Evolutionary conservation across 306 rosid species (phyloP), one percentile per base, ranked within the genome.

Genomic region (Rosa persica): DNA sequence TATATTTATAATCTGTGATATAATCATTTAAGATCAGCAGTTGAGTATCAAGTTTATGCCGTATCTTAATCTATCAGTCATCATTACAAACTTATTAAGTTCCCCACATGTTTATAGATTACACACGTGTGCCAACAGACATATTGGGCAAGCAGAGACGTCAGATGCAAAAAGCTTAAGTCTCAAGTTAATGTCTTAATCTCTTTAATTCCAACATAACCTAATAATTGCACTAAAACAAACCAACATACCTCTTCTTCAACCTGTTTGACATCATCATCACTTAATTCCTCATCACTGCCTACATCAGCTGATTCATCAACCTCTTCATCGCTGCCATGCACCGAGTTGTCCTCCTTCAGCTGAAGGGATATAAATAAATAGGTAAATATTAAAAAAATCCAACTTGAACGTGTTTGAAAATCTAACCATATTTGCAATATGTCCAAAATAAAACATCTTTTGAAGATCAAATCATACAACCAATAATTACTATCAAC

Each of bases 251-350:
- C 98, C 97, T 95, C 98, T 42, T 95, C 98, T 51, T 81, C 85
- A 46, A 52, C 83, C 34, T 54, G 82, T 70, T 84, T 83, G 82
- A 87, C 83, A 72, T 23, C 84, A 13, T 87, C 93, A 79, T 95
- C 97, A 74, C 93, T 92, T 25, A 85, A 64, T 82, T 95, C 98
- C 47, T 95, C 98, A 49, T 94, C 98, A 51, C 97, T 94, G 58
- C 91, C 95, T 16, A 54, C 82, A 68, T 94, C 93, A 3, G 76
- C 89, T 47, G 88, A 93, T 73, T 95, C 97, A 52, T 92, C 98
- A 67, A 82, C 85, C 85, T 95, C 98, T 83, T 95, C 98, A 79
- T 95, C 98, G 30, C 98, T 95, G 20, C 98, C 98, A 79, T 90
- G 81, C 67, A 95, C 98, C 13, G 97, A 95, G 78, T 79, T 82